A percentile compares a stretch with the other conserved stretches of the same genome.
Evolutionary conservation across 805 yeast genomes (phyloP).

Genomic region (Grigorovia humatica): DNA sequence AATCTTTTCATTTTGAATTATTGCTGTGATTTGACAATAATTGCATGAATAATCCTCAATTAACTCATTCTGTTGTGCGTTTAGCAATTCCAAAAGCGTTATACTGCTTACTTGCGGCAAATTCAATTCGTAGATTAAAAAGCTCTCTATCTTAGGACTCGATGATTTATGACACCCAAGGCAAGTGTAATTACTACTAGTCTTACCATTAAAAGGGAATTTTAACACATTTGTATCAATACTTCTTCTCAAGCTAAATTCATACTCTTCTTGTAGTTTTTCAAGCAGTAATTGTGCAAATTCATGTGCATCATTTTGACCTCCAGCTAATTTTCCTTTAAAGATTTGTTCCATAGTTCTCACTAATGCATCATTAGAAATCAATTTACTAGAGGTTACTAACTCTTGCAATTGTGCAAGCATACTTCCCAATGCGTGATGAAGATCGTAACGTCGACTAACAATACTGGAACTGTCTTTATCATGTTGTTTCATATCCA

Average conservation of each 20-base stretch:
- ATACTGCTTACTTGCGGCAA: slow-evolving; percentile 50
- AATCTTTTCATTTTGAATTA: slow-evolving; percentile 29
- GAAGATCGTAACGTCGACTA: slow-evolving; percentile 27
- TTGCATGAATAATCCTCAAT: slow-evolving; percentile 75
- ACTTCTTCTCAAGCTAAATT: slow-evolving; percentile 26
- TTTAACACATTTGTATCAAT: slow-evolving; percentile 25
- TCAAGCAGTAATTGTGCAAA: slow-evolving; percentile 73
- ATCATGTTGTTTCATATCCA: slow-evolving; percentile 20
- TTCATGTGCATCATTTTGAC: slow-evolving; percentile 95
- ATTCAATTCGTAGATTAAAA: slow-evolving; percentile 61
- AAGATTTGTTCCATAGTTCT: slow-evolving; percentile 63
- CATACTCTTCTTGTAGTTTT: slow-evolving; percentile 59
- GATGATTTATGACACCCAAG: slow-evolving; percentile 54
- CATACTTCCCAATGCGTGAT: slow-evolving; percentile 43
- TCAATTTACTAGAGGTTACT: slow-evolving; percentile 38
- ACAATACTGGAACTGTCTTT: no score
- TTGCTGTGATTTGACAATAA: slow-evolving; percentile 46
- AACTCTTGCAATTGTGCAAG: slow-evolving; percentile 54
- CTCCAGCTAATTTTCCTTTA: slow-evolving; percentile 61
- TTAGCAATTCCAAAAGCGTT: slow-evolving; percentile 43
- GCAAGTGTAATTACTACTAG: slow-evolving; percentile 61
- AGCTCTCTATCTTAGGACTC: slow-evolving; percentile 46
- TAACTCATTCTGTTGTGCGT: slow-evolving; percentile 50
- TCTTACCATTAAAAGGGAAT: slow-evolving; percentile 64
- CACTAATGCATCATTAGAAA: slow-evolving; percentile 72